Conservation (phyloP, 257 asterid species). For the Linderniella brevidens region DNA sequence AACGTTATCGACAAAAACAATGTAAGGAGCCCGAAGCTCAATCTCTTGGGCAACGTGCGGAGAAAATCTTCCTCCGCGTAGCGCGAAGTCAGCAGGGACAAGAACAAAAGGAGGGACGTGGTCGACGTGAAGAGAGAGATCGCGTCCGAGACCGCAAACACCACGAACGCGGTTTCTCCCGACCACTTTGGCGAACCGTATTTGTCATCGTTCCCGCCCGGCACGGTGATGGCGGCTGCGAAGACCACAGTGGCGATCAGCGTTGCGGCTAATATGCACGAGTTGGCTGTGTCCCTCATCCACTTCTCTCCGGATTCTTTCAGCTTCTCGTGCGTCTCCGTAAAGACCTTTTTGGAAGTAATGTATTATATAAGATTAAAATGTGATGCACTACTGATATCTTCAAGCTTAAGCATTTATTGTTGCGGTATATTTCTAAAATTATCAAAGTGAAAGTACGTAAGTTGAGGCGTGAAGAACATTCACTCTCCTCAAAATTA, state of each 20-base stretch:
- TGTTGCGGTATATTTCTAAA: too few species aligned
- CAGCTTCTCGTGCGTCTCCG: slow-evolving; percentile 12
- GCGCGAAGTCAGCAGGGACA: slow-evolving; percentile 19
- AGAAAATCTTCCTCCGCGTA: slow-evolving; percentile 11
- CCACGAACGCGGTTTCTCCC: not conserved
- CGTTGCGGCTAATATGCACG: slow-evolving; percentile 18
- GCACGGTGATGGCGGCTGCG: slow-evolving; percentile 17
- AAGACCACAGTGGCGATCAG: slow-evolving; percentile 19
- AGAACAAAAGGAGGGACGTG: slow-evolving; percentile 12
- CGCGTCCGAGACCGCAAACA: slow-evolving; percentile 14
- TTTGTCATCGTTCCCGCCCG: slow-evolving; percentile 11
- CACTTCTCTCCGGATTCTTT: slow-evolving; percentile 9
- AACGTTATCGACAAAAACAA: slow-evolving; percentile 11
- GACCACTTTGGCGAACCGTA: slow-evolving; percentile 10
- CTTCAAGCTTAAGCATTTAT: too few species aligned
- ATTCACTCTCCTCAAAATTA: too few species aligned
- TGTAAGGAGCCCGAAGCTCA: slow-evolving; percentile 14
- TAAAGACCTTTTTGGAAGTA: too few species aligned
- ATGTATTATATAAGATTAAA: too few species aligned
- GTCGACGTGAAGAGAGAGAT: slow-evolving; percentile 12
- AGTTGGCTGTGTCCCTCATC: slow-evolving; percentile 14
- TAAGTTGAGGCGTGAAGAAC: too few species aligned
- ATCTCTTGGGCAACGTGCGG: slow-evolving; percentile 11
- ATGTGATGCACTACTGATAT: too few species aligned
- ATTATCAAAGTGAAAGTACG: too few species aligned